phyloP scores from a whole-genome alignment of 1,284 basidiomycete species.

The Pascua guehoae region DNA sequence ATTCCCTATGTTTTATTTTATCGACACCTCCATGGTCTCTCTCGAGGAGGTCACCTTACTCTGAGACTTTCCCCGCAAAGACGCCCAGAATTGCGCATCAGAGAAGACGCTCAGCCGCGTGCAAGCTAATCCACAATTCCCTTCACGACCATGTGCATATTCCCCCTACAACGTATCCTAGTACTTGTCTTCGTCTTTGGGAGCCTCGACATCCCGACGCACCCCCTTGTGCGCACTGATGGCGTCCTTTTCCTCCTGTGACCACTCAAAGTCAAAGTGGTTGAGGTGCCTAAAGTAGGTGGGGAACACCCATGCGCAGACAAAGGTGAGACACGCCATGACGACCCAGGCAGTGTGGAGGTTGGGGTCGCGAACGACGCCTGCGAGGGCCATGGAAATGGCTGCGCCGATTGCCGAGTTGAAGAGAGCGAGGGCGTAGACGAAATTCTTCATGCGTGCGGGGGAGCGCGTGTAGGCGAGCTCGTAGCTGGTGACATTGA shows the following conservation, averaged over 20 bases:
- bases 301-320: constrained; percentile 24
- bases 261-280: constrained; percentile 24
- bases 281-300: constrained; percentile 34
- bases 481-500: constrained; percentile 54
- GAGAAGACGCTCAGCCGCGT: too few species aligned
- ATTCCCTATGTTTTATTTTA: too few species aligned
- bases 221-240: not conserved
- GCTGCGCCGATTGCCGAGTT: constrained; percentile 45
- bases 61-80: too few species aligned
- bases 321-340: constrained; percentile 41
- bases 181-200: too few species aligned
- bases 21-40: too few species aligned
- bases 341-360: constrained; percentile 51
- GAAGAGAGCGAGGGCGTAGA: constrained; percentile 50
- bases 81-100: too few species aligned
- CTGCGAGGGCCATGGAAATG: constrained; percentile 32
- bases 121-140: too few species aligned
- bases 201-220: too few species aligned
- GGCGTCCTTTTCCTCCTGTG: constrained; percentile 2
- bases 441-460: constrained; percentile 49
- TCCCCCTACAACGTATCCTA: too few species aligned
- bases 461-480: constrained; percentile 52
- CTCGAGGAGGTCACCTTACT: too few species aligned
- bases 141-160: too few species aligned
- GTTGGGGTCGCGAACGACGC: constrained; percentile 48